Evolutionary conservation across 768 basidiomycete species (phyloP).

Genomic region (Collybiopsis luxurians): DNA sequence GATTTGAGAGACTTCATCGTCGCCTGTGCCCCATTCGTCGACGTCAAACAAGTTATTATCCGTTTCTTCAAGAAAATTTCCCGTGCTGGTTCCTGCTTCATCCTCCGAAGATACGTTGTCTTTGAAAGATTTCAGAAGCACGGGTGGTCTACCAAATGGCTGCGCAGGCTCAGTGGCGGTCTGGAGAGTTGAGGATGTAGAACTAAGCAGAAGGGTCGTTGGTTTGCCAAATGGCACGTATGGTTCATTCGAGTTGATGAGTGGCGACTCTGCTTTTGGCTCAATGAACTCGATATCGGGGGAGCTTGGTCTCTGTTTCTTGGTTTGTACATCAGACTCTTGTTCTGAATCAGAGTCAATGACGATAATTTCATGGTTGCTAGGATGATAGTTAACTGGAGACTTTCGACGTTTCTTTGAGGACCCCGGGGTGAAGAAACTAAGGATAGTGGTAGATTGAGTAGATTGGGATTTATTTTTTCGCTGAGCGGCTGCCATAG

Average conservation of each 20-base stretch:
- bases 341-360: conserved; percentile 63
- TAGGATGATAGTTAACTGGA: not conserved
- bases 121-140: conserved; percentile 2
- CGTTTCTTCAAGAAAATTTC: not conserved
- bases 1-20: conserved; percentile 56
- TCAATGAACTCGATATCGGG: conserved; percentile 34
- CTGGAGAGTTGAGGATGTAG: not conserved
- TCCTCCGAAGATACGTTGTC: not conserved
- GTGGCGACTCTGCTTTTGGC: conserved; percentile 9
- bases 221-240: conserved; percentile 8
- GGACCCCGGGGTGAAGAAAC: not conserved
- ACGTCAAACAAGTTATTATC: conserved; percentile 19
- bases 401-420: not conserved
- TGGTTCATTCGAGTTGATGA: conserved; percentile 4
- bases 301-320: conserved; percentile 18
- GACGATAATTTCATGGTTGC: conserved; percentile 45
- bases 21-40: conserved; percentile 69
- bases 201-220: not conserved
- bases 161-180: not conserved
- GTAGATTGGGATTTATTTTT: not conserved
- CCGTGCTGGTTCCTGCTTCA: not conserved
- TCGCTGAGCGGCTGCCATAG: not conserved
- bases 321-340: not conserved
- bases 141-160: conserved; percentile 6
- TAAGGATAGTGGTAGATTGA: conserved; percentile 6